Percentiles rank a stretch among this genome's conserved stretches.
Evolutionary conservation across 495 filamentous ascomycete species (phyloP).

Genomic region (Tetracladium setigerum): DNA sequence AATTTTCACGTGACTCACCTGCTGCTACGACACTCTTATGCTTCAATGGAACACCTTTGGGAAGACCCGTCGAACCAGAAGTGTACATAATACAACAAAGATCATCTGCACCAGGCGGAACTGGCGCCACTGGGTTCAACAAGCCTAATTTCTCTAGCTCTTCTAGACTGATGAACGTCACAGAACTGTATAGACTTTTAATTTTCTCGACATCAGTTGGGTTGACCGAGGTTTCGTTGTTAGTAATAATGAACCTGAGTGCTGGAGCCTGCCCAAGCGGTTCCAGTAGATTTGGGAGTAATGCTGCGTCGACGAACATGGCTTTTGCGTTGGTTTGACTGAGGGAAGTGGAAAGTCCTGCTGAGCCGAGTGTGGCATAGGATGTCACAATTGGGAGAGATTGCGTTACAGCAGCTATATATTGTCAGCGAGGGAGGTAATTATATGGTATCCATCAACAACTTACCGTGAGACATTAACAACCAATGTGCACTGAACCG

Average conservation of each 20-base stretch:
- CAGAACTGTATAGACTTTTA: conserved; percentile 55
- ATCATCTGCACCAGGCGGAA: conserved; percentile 73
- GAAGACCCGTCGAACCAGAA: conserved; percentile 86
- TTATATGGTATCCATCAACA: neutral
- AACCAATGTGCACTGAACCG: conserved; percentile 63
- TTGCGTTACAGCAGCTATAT: conserved; percentile 61
- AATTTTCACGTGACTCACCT: conserved; percentile 39
- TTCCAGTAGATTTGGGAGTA: conserved; percentile 69
- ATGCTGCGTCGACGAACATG: conserved; percentile 81
- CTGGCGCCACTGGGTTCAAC: conserved; percentile 69
- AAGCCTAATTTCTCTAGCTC: conserved; percentile 73
- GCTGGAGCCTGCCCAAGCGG: conserved; percentile 72
- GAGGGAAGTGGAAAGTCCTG: conserved; percentile 81
- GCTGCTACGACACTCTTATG: conserved; percentile 84
- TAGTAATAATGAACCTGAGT: conserved; percentile 80
- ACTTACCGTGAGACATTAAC: conserved; percentile 50
- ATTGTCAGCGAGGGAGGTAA: neutral
- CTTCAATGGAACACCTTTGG: conserved; percentile 87
- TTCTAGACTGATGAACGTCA: conserved; percentile 74
- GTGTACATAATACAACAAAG: conserved; percentile 99
- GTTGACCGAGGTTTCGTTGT: conserved; percentile 59
- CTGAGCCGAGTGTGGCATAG: conserved; percentile 92
- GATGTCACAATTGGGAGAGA: conserved; percentile 90
- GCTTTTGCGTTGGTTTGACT: conserved; percentile 76
- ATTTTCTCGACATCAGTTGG: conserved; percentile 70